phyloP scores from a whole-genome alignment of 2,329 filamentous ascomycete genomes.

The Pseudocercospora macadamiae region DNA sequence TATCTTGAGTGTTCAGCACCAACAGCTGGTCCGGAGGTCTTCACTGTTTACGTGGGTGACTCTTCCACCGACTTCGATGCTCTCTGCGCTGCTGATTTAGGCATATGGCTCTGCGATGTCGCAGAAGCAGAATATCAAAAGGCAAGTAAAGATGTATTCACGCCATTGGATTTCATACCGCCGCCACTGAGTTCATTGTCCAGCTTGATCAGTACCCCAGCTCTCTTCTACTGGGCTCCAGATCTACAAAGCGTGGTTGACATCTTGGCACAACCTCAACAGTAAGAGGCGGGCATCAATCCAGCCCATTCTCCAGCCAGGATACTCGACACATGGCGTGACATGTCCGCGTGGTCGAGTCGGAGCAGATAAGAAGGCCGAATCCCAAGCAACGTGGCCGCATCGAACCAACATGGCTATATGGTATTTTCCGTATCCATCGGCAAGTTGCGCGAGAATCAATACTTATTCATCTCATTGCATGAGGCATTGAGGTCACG shows the following conservation, averaged over 20 bases:
- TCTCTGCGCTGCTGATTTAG: conserved; percentile 48
- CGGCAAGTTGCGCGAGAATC: neutral
- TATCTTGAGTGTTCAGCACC: conserved; percentile 25
- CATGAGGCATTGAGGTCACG: too few species aligned
- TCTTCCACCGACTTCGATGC: conserved; percentile 53
- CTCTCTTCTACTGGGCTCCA: conserved; percentile 25
- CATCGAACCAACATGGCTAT: too few species aligned
- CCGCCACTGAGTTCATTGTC: conserved; percentile 10
- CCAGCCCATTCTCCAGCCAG: too few species aligned
- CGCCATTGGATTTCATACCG: conserved; percentile 26
- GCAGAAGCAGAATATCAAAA: conserved; percentile 15
- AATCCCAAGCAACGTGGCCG: too few species aligned
- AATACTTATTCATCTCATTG: too few species aligned
- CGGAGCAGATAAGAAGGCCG: too few species aligned
- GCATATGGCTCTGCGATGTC: conserved; percentile 43
- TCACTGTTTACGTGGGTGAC: conserved; percentile 52
- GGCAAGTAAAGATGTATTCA: conserved; percentile 26
- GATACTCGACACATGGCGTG: too few species aligned
- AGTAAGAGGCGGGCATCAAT: too few species aligned
- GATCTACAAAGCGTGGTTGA: conserved; percentile 16
- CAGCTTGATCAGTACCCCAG: neutral
- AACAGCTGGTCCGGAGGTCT: neutral
- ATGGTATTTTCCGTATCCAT: neutral
- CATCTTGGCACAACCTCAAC: too few species aligned
- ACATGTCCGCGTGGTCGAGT: too few species aligned